Percentiles rank a stretch among this genome's conserved stretches.
Conservation (phyloP, 768 basidiomycete genomes). For the Lactarius pseudohatsudake region DNA sequence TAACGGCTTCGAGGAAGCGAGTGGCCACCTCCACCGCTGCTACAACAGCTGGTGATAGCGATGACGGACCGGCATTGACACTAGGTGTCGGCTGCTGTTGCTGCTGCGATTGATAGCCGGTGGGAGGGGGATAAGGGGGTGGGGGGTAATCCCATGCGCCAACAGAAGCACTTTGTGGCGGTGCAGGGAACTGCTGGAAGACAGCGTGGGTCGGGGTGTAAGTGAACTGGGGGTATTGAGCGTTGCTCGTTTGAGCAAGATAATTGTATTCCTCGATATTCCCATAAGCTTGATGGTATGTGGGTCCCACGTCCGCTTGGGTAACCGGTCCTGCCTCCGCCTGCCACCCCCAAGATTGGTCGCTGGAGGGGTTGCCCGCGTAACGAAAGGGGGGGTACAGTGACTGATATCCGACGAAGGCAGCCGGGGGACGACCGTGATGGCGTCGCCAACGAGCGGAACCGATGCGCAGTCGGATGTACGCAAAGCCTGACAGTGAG, state of each 20-base stretch:
- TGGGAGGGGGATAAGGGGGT: constrained; percentile 8
- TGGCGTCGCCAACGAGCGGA: constrained; percentile 8
- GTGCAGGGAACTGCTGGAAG: not conserved
- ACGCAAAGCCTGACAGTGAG: constrained; percentile 9
- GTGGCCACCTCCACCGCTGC: constrained; percentile 5
- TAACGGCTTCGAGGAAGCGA: constrained; percentile 18
- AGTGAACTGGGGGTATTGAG: not conserved
- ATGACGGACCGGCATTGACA: not conserved
- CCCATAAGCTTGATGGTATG: not conserved
- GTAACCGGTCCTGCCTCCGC: no score
- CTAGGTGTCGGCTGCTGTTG: not conserved
- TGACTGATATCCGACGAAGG: not conserved
- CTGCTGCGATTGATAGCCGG: not conserved
- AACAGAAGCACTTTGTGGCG: not conserved
- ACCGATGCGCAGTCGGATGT: not conserved
- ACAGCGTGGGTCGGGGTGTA: not conserved
- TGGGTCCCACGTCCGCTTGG: not conserved
- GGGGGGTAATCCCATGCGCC: not conserved
- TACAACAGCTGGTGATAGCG: not conserved
- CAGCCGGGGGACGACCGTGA: not conserved
- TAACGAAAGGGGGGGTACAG: not conserved
- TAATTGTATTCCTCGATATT: not conserved
- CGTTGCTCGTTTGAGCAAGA: not conserved
- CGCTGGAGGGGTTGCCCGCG: not conserved
- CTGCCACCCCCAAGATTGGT: not conserved